These are phyloP conservation scores for Teunomyces stri DNA, from an alignment of 805 yeast species.

Conservation along the genomic window DNA sequence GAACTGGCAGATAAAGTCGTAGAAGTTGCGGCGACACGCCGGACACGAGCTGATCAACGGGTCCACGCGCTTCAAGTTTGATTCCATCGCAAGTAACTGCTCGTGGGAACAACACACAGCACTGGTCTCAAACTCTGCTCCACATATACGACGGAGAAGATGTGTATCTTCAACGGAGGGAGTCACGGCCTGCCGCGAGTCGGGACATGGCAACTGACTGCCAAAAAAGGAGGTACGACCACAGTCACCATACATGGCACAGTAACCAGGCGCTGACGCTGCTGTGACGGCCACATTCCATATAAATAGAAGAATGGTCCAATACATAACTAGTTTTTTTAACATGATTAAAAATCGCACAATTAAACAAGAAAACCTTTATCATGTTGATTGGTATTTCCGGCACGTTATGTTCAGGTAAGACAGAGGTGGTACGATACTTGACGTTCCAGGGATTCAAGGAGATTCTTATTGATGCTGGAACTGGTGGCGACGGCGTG, in stretches of 20 bases:
- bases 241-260: conserved; percentile 63
- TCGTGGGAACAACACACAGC: conserved; percentile 67
- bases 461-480: conserved; percentile 15
- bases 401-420: conserved; percentile 68
- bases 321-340: not conserved
- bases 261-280: conserved; percentile 34
- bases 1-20: conserved; percentile 79
- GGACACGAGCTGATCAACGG: conserved; percentile 61
- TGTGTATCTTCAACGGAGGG: conserved; percentile 47
- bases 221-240: conserved; percentile 84
- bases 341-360: no score
- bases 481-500: conserved; percentile 5
- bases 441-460: conserved; percentile 54
- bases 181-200: conserved; percentile 45
- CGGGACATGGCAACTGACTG: conserved; percentile 73
- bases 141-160: conserved; percentile 63
- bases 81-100: conserved; percentile 57
- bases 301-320: not conserved
- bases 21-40: conserved; percentile 85
- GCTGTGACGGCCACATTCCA: not conserved
- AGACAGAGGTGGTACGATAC: conserved; percentile 59
- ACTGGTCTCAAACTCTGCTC: conserved; percentile 53
- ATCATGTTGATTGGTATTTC: conserved; percentile 72
- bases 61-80: conserved; percentile 36
- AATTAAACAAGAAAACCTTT: not conserved